phyloP scores from a whole-genome alignment of 2,329 filamentous ascomycete species.

The Ophiostoma montium region DNA sequence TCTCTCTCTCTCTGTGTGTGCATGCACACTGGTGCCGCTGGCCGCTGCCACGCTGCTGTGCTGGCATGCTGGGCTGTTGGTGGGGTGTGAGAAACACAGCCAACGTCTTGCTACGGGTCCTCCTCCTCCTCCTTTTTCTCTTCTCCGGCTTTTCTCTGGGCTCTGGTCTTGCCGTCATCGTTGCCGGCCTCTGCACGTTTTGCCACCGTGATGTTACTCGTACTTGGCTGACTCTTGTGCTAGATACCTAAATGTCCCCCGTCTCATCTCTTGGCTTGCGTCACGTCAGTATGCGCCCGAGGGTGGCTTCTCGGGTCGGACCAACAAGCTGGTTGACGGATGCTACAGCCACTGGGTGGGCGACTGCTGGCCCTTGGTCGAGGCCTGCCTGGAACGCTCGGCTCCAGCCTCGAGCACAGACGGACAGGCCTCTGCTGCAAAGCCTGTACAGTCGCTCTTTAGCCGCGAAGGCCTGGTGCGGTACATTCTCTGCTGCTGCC shows the following conservation, averaged over 20 bases:
- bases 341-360: constrained; percentile 99
- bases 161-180: no score
- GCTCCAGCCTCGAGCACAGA: neutral
- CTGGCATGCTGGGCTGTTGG: neutral
- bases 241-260: constrained; percentile 62
- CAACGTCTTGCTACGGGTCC: neutral
- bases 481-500: constrained; percentile 83
- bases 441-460: constrained; percentile 42
- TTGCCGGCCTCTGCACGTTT: no score
- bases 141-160: no score
- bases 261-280: constrained; percentile 76
- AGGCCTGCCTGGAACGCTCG: constrained; percentile 50
- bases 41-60: no score
- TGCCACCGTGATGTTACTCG: no score
- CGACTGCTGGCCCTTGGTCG: constrained; percentile 81
- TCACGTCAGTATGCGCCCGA: constrained; percentile 82
- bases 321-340: constrained; percentile 94
- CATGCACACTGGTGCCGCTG: no score
- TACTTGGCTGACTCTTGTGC: neutral
- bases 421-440: neutral
- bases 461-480: constrained; percentile 72
- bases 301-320: constrained; percentile 83
- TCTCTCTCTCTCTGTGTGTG: no score
- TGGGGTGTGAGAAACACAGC: no score
- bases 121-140: neutral